These are phyloP conservation scores for Acanthamoeba polyphaga DNA, from an alignment of 208 protist genomes.

Conservation along the genomic window DNA sequence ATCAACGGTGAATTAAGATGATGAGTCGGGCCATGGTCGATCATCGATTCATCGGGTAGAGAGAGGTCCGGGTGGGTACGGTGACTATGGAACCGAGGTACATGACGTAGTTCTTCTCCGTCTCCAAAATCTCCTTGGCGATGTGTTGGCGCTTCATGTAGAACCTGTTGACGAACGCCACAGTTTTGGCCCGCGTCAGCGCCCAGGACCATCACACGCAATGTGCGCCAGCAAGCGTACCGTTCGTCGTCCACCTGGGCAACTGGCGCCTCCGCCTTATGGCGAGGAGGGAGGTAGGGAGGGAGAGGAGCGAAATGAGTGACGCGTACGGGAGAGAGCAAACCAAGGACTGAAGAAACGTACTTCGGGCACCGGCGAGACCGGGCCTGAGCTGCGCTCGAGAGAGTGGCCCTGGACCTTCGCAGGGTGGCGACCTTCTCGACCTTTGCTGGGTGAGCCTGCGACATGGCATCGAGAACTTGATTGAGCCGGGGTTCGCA, in stretches of 20 bases:
- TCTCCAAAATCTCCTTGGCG: slow-evolving; percentile 29
- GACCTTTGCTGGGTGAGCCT: not conserved
- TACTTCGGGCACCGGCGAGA: too few relatives aligned
- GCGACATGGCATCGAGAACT: not conserved
- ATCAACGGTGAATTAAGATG: not conserved
- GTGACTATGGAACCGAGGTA: not conserved
- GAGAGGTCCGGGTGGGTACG: not conserved
- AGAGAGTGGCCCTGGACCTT: not conserved
- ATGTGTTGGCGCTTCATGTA: slow-evolving; percentile 46
- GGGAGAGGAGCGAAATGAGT: too few relatives aligned
- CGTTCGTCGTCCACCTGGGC: not conserved
- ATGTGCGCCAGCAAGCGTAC: too few relatives aligned
- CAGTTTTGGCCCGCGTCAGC: not conserved
- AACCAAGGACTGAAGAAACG: too few relatives aligned
- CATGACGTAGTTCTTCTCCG: slow-evolving; percentile 27
- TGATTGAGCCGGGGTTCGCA: too few relatives aligned
- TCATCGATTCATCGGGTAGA: not conserved
- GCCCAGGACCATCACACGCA: not conserved
- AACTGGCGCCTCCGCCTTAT: not conserved
- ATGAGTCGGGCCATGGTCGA: too few relatives aligned
- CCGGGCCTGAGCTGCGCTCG: not conserved
- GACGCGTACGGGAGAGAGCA: too few relatives aligned
- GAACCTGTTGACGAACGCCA: not conserved
- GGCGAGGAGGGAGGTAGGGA: too few relatives aligned
- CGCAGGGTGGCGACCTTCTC: not conserved